These are phyloP conservation scores for Aspergillus leporis DNA, from an alignment of 495 filamentous ascomycete genomes.

Conservation along the genomic window DNA sequence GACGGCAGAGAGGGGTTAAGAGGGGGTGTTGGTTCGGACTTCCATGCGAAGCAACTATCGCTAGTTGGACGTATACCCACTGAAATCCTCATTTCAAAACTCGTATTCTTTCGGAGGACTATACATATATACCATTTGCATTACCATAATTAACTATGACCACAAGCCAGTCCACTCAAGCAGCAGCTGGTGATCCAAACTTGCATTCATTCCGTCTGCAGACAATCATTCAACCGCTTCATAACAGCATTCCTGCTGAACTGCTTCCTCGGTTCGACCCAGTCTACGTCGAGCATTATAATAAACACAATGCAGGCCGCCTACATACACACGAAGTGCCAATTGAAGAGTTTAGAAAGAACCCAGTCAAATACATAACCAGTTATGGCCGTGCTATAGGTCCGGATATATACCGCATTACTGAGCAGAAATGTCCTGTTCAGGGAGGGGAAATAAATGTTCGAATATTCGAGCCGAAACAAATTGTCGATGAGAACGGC, in stretches of 20 bases:
- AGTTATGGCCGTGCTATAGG: slow-evolving; percentile 36
- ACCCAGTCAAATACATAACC: slow-evolving; percentile 37
- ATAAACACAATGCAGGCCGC: slow-evolving; percentile 41
- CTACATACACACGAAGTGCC: slow-evolving; percentile 43
- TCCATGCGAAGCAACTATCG: no score
- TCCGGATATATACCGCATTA: slow-evolving; percentile 39
- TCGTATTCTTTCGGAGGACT: not conserved
- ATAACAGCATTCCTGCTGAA: slow-evolving; percentile 39
- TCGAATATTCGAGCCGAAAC: slow-evolving; percentile 40
- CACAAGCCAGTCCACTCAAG: not conserved
- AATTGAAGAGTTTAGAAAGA: slow-evolving; percentile 46
- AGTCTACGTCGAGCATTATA: slow-evolving; percentile 38
- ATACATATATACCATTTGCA: not conserved
- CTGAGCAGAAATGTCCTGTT: slow-evolving; percentile 41
- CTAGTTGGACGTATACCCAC: no score
- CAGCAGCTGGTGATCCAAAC: slow-evolving; percentile 14
- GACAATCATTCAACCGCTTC: slow-evolving; percentile 31
- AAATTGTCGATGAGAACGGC: slow-evolving; percentile 27
- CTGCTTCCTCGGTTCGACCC: slow-evolving; percentile 36
- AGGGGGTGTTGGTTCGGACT: no score
- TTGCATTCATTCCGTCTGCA: slow-evolving; percentile 27
- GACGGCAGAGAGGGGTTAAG: no score
- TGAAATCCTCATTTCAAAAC: not conserved
- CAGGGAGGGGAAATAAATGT: slow-evolving; percentile 36
- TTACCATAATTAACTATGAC: not conserved